phyloP scores from a whole-genome alignment of 2,329 filamentous ascomycete species.

The Ophiocordyceps unilateralis region DNA sequence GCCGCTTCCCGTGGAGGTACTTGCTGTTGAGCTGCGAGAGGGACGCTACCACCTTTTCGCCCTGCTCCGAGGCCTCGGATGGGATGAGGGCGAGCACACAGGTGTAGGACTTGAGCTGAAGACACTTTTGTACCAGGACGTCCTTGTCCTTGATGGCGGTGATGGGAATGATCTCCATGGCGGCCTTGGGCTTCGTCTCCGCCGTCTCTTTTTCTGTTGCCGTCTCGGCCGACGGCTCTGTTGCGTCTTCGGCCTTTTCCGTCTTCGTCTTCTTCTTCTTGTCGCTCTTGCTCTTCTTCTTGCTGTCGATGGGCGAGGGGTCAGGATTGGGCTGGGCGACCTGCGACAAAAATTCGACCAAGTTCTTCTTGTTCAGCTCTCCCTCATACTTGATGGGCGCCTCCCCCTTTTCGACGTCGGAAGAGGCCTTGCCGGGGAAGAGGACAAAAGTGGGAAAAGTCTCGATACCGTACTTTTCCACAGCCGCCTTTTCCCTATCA shows the following conservation, averaged over 20 bases:
- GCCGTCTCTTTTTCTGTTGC: conserved; percentile 19
- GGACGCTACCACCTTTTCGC: conserved; percentile 40
- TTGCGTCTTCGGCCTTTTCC: conserved; percentile 12
- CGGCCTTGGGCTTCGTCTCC: conserved; percentile 10
- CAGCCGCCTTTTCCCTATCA: conserved; percentile 56
- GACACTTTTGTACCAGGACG: conserved; percentile 52
- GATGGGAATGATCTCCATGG: conserved; percentile 38
- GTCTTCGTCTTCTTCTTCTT: conserved; percentile 21
- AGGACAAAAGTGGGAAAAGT: conserved; percentile 71
- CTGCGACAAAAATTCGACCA: conserved; percentile 71
- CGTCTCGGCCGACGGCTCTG: too few relatives aligned
- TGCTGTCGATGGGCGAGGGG: conserved; percentile 28
- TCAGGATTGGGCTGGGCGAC: conserved; percentile 65
- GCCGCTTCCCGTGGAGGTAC: conserved; percentile 45
- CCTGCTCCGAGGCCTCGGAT: conserved; percentile 27
- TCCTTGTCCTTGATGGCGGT: conserved; percentile 44
- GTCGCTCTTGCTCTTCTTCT: conserved; percentile 11
- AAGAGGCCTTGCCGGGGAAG: conserved; percentile 36
- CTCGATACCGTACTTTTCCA: conserved; percentile 57
- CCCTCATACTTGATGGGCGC: conserved; percentile 61
- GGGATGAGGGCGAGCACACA: conserved; percentile 67
- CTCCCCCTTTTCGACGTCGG: conserved; percentile 28
- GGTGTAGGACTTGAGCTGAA: conserved; percentile 59
- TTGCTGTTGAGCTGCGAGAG: conserved; percentile 64
- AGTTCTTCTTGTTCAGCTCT: conserved; percentile 66